Evolutionary conservation across 441 rosid species (phyloP), one percentile per base, ranked within the genome.

Genomic region (Gossypium schwendimanii): DNA sequence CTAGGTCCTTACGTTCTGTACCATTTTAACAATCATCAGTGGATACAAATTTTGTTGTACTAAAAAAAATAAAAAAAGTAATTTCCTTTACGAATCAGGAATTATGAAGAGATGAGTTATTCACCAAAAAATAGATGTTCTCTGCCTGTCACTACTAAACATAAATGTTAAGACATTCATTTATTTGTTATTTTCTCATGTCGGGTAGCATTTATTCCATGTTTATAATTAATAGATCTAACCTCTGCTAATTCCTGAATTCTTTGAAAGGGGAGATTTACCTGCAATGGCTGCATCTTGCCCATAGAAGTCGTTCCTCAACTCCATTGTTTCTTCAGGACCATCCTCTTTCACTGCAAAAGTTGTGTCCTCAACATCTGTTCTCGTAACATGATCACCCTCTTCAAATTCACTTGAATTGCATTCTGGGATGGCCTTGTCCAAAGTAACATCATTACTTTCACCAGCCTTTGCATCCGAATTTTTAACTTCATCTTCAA

Each of bases 1-100:
- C 75, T 36, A 57, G 10, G 26, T 12, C 18, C 57, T 80, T 73
- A 23, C 28, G 39, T 70, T 71, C 83, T 77, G 76, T 52, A 3
- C 52, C 14, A 58, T 23, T 41, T 44, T 2, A 57, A 52, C 63
- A 8, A 53, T 28, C 28, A 60, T 70, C 52, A 41, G 41, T 8
- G 44, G 33, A 41, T 21, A 33, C 36, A 69, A 12, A 54, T 10
- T 36, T 41, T 55, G 10, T 44, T 24, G 33, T n/a, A 23, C 36
- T 50, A 23, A 18, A 8, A 39, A 39, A 39, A 57, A 58, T 3
- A 9, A 2, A 31, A 31, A 20, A 1, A 31, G 4, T 1, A 3
- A 24, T 9, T 20, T 15, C 17, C 26, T 12, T 21, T 44, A 45
- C 5, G 36, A 68, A 59, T 21, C 26, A 54, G 54, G 11, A 33